Percentiles rank a stretch among this genome's conserved stretches.
These are phyloP conservation scores for Penicillium lagena DNA, from an alignment of 495 filamentous ascomycete species.

Conservation along the genomic window DNA sequence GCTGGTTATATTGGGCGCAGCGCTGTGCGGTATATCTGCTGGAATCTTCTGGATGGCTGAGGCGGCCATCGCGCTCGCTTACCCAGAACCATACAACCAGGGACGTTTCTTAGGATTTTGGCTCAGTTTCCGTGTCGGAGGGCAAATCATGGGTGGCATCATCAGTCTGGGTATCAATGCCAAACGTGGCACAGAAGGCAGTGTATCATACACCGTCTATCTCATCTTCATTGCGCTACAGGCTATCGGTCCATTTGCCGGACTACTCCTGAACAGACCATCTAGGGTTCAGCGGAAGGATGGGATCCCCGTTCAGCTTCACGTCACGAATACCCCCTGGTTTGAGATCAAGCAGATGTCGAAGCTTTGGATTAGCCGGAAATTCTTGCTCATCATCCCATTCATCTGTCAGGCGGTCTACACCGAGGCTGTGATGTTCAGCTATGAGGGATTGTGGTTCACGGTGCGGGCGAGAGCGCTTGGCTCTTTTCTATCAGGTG, in stretches of 20 bases:
- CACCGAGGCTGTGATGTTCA: constrained; percentile 57
- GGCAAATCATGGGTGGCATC: constrained; percentile 58
- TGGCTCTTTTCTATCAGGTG: constrained; percentile 54
- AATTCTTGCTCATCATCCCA: constrained; percentile 51
- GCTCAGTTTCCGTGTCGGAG: constrained; percentile 54
- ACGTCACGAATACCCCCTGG: constrained; percentile 38
- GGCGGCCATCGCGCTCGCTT: constrained; percentile 57
- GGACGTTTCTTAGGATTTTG: constrained; percentile 56
- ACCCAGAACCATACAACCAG: constrained; percentile 57
- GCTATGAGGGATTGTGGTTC: constrained; percentile 55
- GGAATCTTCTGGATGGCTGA: constrained; percentile 66
- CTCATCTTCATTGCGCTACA: constrained; percentile 57
- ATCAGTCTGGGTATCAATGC: constrained; percentile 58
- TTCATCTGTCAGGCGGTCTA: constrained; percentile 58
- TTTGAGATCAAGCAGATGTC: constrained; percentile 46
- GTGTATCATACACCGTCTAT: constrained; percentile 56
- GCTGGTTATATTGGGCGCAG: constrained; percentile 58
- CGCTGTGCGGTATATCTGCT: constrained; percentile 57
- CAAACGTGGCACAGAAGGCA: constrained; percentile 43
- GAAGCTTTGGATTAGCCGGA: constrained; percentile 43
- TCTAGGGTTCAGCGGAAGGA: constrained; percentile 49
- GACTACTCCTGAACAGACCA: constrained; percentile 46
- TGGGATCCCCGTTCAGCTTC: constrained; percentile 44
- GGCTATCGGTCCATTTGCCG: constrained; percentile 48
- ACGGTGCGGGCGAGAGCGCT: constrained; percentile 55